Evolutionary conservation across 768 basidiomycete genomes (phyloP).

Genomic region (Hirschioporus abietinus): DNA sequence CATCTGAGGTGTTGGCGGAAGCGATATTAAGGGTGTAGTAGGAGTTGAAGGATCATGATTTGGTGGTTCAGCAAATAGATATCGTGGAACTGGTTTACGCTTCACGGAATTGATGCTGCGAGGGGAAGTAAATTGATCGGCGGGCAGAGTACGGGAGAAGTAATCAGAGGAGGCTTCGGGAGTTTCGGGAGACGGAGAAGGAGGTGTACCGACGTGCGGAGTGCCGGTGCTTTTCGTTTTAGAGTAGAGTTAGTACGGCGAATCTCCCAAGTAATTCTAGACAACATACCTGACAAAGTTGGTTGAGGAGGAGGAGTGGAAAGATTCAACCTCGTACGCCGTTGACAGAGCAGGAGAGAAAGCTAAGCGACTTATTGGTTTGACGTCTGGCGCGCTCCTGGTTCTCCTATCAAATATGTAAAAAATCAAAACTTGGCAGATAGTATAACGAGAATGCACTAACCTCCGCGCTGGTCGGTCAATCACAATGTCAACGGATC

Average conservation of each 20-base stretch:
- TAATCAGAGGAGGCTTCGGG: neutral
- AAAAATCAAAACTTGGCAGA: neutral
- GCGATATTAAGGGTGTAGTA: neutral
- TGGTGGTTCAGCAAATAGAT: neutral
- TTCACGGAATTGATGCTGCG: slow-evolving; percentile 1
- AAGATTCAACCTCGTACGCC: neutral
- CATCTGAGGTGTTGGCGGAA: neutral
- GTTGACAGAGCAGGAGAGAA: neutral
- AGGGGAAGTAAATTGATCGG: neutral
- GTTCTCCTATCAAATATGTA: neutral
- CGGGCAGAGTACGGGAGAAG: neutral
- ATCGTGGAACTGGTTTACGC: slow-evolving; percentile 4
- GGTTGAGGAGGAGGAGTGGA: neutral
- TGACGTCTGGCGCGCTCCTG: neutral
- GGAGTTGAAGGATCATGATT: neutral
- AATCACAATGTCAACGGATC: neutral
- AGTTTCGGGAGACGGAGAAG: neutral
- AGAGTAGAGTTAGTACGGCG: neutral
- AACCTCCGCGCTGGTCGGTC: neutral
- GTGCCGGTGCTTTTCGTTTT: neutral
- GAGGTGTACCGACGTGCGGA: neutral
- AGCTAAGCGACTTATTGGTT: neutral
- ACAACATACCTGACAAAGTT: neutral
- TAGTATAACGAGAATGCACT: neutral
- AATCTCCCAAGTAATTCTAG: neutral